A percentile compares a stretch with the other conserved stretches of the same genome.
Evolutionary conservation across 148 eudicot genomes (phyloP).

Genomic region (Selenicereus undatus): DNA sequence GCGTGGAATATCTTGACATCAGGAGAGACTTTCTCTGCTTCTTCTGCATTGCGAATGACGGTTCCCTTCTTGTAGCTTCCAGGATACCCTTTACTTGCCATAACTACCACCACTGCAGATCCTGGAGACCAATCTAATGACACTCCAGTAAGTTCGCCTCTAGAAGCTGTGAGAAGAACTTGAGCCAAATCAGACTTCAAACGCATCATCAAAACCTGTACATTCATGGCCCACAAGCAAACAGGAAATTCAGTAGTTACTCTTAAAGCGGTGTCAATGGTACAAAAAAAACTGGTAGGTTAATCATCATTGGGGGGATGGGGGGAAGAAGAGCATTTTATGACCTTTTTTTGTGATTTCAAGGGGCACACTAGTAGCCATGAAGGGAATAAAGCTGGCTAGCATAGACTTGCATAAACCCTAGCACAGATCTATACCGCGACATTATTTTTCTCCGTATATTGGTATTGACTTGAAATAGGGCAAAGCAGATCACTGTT

Average conservation of each 20-base stretch:
- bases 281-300: not conserved
- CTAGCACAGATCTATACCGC: not conserved
- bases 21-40: constrained; percentile 65
- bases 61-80: constrained; percentile 75
- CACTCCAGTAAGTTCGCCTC: constrained; percentile 58
- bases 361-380: not conserved
- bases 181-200: constrained; percentile 84
- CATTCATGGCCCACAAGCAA: not conserved
- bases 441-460: not conserved
- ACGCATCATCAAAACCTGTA: constrained; percentile 83
- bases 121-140: constrained; percentile 80
- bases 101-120: constrained; percentile 93
- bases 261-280: not conserved
- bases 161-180: constrained; percentile 80
- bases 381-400: not conserved
- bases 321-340: too few species aligned
- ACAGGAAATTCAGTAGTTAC: not conserved
- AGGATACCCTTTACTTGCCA: constrained; percentile 98
- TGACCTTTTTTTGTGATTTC: not conserved
- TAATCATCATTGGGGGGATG: too few species aligned
- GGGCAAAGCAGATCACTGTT: not conserved
- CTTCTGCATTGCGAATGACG: constrained; percentile 55
- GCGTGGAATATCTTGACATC: constrained; percentile 84
- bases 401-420: not conserved
- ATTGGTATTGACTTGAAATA: not conserved